Percentiles rank a stretch among this genome's conserved stretches.
Evolutionary conservation across 441 rosid species (phyloP).

Genomic region (Erodium texanum): DNA sequence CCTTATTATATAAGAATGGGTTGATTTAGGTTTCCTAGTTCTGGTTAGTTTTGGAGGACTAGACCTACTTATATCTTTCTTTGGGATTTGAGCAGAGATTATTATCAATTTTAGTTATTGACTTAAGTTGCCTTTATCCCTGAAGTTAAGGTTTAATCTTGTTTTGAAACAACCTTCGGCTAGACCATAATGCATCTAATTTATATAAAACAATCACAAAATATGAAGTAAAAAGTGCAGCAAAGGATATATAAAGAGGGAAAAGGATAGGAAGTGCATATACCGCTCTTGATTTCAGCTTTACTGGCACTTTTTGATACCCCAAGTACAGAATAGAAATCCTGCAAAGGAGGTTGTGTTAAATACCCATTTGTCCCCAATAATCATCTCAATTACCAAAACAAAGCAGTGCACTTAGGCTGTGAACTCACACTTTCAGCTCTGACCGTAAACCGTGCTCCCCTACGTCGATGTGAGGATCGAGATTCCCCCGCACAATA

Average conservation of each 20-base stretch:
- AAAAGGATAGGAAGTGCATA: conserved; percentile 16
- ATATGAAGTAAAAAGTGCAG: background rate
- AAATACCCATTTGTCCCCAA: conserved; percentile 4
- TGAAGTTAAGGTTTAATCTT: no score
- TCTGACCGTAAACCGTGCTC: conserved; percentile 63
- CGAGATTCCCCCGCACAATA: conserved; percentile 28
- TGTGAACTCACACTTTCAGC: conserved; percentile 68
- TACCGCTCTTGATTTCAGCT: conserved; percentile 94
- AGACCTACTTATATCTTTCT: no score
- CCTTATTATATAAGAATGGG: no score
- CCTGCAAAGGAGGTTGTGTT: conserved; percentile 34
- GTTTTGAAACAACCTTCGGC: no score
- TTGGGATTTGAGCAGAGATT: no score
- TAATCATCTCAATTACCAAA: background rate
- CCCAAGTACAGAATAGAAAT: conserved; percentile 83
- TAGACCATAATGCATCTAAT: background rate
- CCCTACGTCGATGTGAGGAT: conserved; percentile 39
- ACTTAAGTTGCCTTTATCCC: no score
- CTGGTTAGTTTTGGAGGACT: no score
- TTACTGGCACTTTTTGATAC: conserved; percentile 82
- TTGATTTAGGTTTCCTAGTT: no score
- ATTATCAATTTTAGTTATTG: no score
- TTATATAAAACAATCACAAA: conserved; percentile 1
- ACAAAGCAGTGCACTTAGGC: conserved; percentile 12
- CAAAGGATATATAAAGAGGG: conserved; percentile 1